Evolutionary conservation across 208 protist genomes (phyloP).

Genomic region (Angomonas desouzai): DNA sequence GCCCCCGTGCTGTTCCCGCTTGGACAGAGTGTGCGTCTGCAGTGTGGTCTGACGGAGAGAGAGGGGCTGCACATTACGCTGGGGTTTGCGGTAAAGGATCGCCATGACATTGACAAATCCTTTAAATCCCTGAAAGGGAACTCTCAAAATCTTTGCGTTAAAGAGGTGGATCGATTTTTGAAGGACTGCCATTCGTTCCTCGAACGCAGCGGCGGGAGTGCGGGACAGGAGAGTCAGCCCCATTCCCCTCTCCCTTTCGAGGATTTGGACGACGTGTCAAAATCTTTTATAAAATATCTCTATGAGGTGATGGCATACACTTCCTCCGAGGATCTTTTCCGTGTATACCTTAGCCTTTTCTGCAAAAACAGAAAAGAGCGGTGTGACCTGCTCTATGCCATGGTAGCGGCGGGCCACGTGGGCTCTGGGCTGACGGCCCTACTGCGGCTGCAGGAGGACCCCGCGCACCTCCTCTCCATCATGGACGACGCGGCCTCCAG

Average conservation of each 20-base stretch:
- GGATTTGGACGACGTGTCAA: background rate
- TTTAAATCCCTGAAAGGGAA: slow-evolving; percentile 12
- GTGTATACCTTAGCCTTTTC: background rate
- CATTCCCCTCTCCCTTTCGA: background rate
- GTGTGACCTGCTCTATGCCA: background rate
- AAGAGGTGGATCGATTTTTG: background rate
- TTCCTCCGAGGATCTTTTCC: background rate
- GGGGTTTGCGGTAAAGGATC: slow-evolving; percentile 8
- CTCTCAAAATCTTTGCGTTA: background rate
- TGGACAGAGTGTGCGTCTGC: slow-evolving; percentile 11
- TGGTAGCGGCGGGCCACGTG: background rate
- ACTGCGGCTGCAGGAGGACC: background rate
- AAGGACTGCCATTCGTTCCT: background rate
- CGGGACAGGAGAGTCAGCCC: background rate
- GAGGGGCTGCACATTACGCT: slow-evolving; percentile 15
- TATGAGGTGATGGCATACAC: background rate
- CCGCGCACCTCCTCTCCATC: background rate
- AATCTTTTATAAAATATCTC: background rate
- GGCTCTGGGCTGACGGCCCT: background rate
- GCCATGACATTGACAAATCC: slow-evolving; percentile 20
- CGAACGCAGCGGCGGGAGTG: background rate
- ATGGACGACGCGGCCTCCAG: background rate
- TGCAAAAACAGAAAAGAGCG: background rate
- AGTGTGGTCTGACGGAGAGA: slow-evolving; percentile 3
- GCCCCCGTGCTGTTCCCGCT: slow-evolving; percentile 12